A percentile compares a stretch with the other conserved stretches of the same genome.
Evolutionary conservation across 768 basidiomycete genomes (phyloP).

Genomic region (Psilocybe sp.): DNA sequence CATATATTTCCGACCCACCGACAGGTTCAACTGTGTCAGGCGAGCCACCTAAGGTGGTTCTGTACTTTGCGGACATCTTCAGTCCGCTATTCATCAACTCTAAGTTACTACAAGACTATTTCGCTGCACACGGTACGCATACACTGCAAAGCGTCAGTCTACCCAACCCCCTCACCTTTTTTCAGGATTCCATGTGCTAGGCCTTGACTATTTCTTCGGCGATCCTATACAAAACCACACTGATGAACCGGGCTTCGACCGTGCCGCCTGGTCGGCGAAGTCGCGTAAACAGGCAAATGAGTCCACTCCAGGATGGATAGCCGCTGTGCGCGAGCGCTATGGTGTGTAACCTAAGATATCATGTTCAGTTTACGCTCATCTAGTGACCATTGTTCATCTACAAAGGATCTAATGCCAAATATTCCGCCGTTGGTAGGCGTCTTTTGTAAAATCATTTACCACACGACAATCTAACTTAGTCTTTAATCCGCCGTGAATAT

Average conservation of each 20-base stretch:
- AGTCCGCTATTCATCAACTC: constrained; percentile 59
- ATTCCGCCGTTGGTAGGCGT: constrained; percentile 1
- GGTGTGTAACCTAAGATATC: background rate
- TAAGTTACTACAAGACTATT: constrained; percentile 62
- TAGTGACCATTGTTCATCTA: too few species aligned
- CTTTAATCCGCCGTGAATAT: background rate
- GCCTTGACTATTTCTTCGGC: constrained; percentile 61
- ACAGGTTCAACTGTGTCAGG: constrained; percentile 28
- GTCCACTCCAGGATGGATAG: constrained; percentile 14
- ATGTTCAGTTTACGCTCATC: background rate
- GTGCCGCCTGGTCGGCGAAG: background rate
- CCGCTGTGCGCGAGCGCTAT: constrained; percentile 1
- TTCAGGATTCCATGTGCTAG: constrained; percentile 54
- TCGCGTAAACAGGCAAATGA: constrained; percentile 16
- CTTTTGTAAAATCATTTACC: too few species aligned
- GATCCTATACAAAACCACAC: constrained; percentile 42
- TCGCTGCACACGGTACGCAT: constrained; percentile 51
- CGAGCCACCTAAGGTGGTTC: constrained; percentile 40
- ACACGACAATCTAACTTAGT: background rate
- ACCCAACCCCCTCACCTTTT: background rate
- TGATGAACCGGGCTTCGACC: constrained; percentile 17
- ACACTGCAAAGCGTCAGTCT: background rate
- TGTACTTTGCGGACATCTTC: constrained; percentile 60
- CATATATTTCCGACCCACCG: constrained; percentile 53
- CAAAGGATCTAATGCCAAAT: constrained; percentile 3